These are phyloP conservation scores for Diophrys sp. DNA, from an alignment of 73 alveolate genomes.

Conservation along the genomic window DNA sequence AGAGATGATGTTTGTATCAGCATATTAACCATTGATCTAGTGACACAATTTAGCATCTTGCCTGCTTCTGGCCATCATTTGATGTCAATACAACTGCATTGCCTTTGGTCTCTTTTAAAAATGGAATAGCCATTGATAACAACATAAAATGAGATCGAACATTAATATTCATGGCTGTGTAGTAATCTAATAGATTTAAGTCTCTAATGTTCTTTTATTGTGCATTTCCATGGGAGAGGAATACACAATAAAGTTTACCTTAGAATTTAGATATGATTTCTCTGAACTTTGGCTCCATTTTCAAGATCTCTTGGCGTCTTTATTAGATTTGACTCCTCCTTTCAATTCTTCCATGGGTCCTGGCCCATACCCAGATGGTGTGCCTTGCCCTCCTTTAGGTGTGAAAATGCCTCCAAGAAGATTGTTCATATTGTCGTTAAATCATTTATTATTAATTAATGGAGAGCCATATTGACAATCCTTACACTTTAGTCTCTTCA, in stretches of 20 bases:
- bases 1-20: slow-evolving; percentile 73
- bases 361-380: background rate
- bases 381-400: background rate
- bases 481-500: too few species aligned
- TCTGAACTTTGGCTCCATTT: slow-evolving; percentile 50
- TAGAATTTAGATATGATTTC: slow-evolving; percentile 42
- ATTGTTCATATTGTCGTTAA: slow-evolving; percentile 1
- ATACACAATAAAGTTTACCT: slow-evolving; percentile 64
- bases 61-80: slow-evolving; percentile 77
- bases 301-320: background rate
- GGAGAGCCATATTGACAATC: too few species aligned
- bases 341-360: background rate
- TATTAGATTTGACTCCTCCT: background rate
- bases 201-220: slow-evolving; percentile 54
- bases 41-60: slow-evolving; percentile 57
- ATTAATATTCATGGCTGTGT: slow-evolving; percentile 67
- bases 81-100: slow-evolving; percentile 72
- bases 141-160: slow-evolving; percentile 78
- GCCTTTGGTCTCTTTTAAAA: slow-evolving; percentile 82
- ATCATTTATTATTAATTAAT: too few species aligned
- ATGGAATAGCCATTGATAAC: slow-evolving; percentile 75
- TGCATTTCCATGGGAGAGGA: slow-evolving; percentile 77
- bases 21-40: slow-evolving; percentile 74
- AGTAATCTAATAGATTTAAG: slow-evolving; percentile 72
- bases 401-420: too few species aligned